Percentiles rank a stretch among this genome's conserved stretches.
Evolutionary conservation across 768 basidiomycete species (phyloP).

Genomic region (Kondoa malvinella): DNA sequence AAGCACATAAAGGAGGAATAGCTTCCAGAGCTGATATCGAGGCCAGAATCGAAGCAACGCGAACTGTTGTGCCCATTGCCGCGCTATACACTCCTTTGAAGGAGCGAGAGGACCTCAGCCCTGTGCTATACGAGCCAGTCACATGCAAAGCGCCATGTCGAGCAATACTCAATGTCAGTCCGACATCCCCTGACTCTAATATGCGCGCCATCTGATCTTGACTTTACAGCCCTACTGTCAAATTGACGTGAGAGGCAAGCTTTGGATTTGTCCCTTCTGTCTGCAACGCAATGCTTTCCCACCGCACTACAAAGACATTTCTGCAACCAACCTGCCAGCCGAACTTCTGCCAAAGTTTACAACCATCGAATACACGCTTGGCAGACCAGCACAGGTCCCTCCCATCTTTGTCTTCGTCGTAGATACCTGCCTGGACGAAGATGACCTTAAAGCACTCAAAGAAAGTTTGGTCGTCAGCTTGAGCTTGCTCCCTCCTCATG

Average conservation of each 20-base stretch:
- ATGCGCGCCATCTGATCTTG: too few relatives aligned
- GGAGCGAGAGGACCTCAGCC: slow-evolving; percentile 78
- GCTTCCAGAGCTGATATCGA: not conserved
- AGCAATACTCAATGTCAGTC: slow-evolving; percentile 64
- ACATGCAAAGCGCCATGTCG: slow-evolving; percentile 97
- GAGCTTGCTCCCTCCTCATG: slow-evolving; percentile 78
- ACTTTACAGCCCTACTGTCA: slow-evolving; percentile 43
- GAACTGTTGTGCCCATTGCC: slow-evolving; percentile 96
- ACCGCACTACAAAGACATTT: slow-evolving; percentile 96
- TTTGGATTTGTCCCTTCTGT: slow-evolving; percentile 99
- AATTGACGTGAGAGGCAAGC: slow-evolving; percentile 93
- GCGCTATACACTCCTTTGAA: slow-evolving; percentile 93
- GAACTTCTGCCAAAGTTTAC: slow-evolving; percentile 96
- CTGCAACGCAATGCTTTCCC: slow-evolving; percentile 92
- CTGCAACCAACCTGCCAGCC: slow-evolving; percentile 85
- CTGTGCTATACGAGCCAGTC: slow-evolving; percentile 92
- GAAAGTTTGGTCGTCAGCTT: slow-evolving; percentile 90
- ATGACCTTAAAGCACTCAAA: slow-evolving; percentile 84
- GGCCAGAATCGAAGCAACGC: slow-evolving; percentile 83
- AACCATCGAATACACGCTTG: slow-evolving; percentile 97
- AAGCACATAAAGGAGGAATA: not conserved
- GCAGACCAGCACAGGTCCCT: slow-evolving; percentile 73
- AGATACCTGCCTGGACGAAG: slow-evolving; percentile 79
- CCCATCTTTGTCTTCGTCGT: slow-evolving; percentile 95
- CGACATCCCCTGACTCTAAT: not conserved